These are phyloP conservation scores for Chamaecrista fasciculata DNA, from an alignment of 306 rosid species.

Conservation along the genomic window DNA sequence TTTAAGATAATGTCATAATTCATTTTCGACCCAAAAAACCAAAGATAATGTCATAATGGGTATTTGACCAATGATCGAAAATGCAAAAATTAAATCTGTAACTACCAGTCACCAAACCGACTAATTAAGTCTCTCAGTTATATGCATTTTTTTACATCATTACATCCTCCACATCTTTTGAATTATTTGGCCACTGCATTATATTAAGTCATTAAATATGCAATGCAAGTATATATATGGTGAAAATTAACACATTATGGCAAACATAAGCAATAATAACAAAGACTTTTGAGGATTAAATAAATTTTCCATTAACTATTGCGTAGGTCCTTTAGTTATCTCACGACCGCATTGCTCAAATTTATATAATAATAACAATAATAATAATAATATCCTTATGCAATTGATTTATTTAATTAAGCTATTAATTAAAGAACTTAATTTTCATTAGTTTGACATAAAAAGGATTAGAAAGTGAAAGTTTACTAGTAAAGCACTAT, in stretches of 20 bases:
- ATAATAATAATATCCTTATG: conserved; percentile 3
- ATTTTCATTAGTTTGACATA: conserved; percentile 3
- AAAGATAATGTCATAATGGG: neutral
- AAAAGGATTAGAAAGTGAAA: conserved; percentile 21
- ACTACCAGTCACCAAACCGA: conserved; percentile 11
- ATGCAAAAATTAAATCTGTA: neutral
- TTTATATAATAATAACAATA: no score
- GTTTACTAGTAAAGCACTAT: conserved; percentile 26
- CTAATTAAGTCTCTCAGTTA: neutral
- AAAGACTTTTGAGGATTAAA: conserved; percentile 40
- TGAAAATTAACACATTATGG: no score
- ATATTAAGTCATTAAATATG: no score
- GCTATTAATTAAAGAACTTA: no score
- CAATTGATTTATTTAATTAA: neutral
- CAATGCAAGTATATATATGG: no score
- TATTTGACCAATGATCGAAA: neutral
- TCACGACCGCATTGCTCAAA: neutral
- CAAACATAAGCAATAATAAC: conserved; percentile 49
- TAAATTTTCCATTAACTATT: conserved; percentile 23
- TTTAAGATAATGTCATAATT: neutral
- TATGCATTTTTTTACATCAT: neutral
- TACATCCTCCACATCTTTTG: neutral
- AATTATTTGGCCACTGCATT: neutral
- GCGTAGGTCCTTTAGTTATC: conserved; percentile 37
- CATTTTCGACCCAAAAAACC: conserved; percentile 6